A percentile compares a stretch with the other conserved stretches of the same genome.
These are phyloP conservation scores for Drechmeria coniospora DNA, from an alignment of 2,329 filamentous ascomycete genomes.

Conservation along the genomic window DNA sequence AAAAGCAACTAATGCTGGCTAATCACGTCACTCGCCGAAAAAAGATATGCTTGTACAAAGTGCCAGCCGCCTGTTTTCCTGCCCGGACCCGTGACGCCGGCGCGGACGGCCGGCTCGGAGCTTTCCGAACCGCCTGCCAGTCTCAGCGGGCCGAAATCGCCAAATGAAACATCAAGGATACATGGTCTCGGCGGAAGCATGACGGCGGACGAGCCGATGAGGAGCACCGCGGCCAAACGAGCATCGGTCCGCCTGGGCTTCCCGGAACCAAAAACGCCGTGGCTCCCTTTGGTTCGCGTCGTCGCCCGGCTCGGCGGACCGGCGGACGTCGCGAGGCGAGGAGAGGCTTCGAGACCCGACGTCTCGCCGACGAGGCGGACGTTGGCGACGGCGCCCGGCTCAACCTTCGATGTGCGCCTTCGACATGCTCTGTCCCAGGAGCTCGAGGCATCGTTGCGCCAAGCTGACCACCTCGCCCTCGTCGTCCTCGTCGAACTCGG, in stretches of 20 bases:
- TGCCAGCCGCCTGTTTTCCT: too few species aligned
- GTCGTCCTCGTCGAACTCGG: slow-evolving; percentile 75
- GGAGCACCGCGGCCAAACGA: background rate
- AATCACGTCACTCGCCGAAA: slow-evolving; percentile 12
- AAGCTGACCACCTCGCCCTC: slow-evolving; percentile 87
- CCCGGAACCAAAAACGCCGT: background rate
- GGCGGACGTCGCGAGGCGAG: too few species aligned
- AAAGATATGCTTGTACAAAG: too few species aligned
- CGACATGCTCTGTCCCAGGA: slow-evolving; percentile 59
- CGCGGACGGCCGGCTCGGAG: too few species aligned
- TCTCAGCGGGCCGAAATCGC: background rate
- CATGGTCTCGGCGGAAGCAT: too few species aligned
- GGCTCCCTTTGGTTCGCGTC: background rate
- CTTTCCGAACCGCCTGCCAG: too few species aligned
- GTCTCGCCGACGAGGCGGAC: background rate
- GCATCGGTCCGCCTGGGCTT: background rate
- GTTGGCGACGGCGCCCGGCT: too few species aligned
- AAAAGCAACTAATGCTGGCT: slow-evolving; percentile 10
- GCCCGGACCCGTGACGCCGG: too few species aligned
- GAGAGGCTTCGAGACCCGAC: too few species aligned
- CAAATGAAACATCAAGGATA: too few species aligned
- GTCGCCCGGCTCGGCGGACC: background rate
- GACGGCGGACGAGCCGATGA: too few species aligned
- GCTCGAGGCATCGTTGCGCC: slow-evolving; percentile 76
- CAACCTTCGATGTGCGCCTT: slow-evolving; percentile 75